phyloP scores from a whole-genome alignment of 164 flowering plant genomes.

The Buxus sempervirens region DNA sequence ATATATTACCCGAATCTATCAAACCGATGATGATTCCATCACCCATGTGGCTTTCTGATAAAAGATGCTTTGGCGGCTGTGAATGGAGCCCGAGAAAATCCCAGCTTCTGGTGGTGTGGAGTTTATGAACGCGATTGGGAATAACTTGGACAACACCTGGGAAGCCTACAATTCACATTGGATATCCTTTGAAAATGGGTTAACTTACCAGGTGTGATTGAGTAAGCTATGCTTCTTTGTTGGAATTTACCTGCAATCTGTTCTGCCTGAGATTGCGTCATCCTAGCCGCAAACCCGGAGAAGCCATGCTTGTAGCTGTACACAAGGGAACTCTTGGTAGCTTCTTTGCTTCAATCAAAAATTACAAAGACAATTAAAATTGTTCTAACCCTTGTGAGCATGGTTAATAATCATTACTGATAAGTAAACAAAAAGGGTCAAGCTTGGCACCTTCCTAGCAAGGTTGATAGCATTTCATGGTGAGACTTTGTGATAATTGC shows the following conservation, averaged over 20 bases:
- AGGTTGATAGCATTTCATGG: slow-evolving; percentile 32
- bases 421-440: not conserved
- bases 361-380: not conserved
- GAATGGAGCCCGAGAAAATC: slow-evolving; percentile 43
- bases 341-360: slow-evolving; percentile 34
- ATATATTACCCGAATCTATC: slow-evolving; percentile 40
- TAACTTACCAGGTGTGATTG: not conserved
- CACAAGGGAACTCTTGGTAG: slow-evolving; percentile 29
- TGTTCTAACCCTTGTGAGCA: not conserved
- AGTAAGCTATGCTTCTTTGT: not conserved
- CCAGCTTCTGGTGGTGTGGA: slow-evolving; percentile 58
- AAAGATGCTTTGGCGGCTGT: slow-evolving; percentile 17
- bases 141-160: slow-evolving; percentile 41
- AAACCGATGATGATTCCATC: slow-evolving; percentile 43
- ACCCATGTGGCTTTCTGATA: slow-evolving; percentile 31
- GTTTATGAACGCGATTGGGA: slow-evolving; percentile 27
- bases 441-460: slow-evolving; percentile 35
- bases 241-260: slow-evolving; percentile 27
- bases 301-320: slow-evolving; percentile 57
- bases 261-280: slow-evolving; percentile 40
- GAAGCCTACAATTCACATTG: slow-evolving; percentile 21
- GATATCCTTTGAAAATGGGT: not conserved
- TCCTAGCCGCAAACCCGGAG: slow-evolving; percentile 53
- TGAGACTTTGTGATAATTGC: slow-evolving; percentile 22
- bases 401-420: not conserved